Evolutionary conservation across 2,329 filamentous ascomycete genomes (phyloP), one percentile per base, ranked within the genome.

Genomic region (Plectosphaerella cucumerina): DNA sequence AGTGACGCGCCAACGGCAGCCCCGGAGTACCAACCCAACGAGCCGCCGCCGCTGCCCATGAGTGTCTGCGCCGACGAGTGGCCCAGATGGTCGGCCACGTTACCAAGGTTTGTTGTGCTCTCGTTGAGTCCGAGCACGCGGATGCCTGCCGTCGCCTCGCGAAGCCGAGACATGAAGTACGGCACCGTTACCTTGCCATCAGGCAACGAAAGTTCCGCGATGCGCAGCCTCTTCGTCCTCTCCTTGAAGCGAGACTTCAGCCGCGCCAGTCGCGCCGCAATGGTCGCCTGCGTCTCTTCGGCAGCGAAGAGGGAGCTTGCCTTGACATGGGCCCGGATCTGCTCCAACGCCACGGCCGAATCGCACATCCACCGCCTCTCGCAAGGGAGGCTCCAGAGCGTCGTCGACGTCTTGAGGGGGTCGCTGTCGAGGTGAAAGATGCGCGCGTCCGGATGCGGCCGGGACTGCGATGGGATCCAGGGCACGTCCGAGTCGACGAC

Each of bases 401-500:
- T 76, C 74, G 79, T 78, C 53, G 78, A 73, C 56, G 78, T 74
- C 57, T 87, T 87, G 34, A 87, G 68, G 1, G 83, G 81, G 56
- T 87, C 84, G 33, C 82, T 75, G 57, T 87, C 84, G 45, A 87
- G 73, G 59, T 87, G 84, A 51, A 81, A 76, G 50, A 87, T 77
- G 52, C 75, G 79, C 2, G 82, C 80, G 4, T 71, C 70, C 1
- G 71, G 66, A 20, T 71, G 75, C 1, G 84, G 84, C 50, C 76
- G 76, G 67, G 78, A 84, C 60, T 80, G 79, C 0, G 82, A 85
- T 21, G 80, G 78, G 45, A 87, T 84, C 82, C 82, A 87, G 0
- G 84, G 84, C 1, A 86, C 82, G 60, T 87, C 84, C 52, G 82
- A 84, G 62, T 87, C 84, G 18, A 85, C 67, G 11, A 86, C 80